Base-by-base conservation (phyloP, 2,329 filamentous ascomycete genomes). In the Zopfia rhizophila region DNA sequence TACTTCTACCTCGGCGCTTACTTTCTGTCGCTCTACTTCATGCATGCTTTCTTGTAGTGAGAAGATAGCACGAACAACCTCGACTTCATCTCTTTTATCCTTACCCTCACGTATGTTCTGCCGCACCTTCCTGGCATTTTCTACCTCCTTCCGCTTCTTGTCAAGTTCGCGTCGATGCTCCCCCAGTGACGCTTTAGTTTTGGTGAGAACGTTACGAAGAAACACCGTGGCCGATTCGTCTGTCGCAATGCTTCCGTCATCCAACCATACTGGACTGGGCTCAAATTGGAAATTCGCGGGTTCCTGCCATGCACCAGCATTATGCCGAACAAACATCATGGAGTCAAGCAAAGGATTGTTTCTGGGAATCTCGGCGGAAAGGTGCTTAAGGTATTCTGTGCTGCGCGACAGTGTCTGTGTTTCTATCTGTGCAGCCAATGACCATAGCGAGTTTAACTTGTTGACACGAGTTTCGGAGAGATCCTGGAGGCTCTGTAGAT, bases 271-370 rank as follows among this genome's bases (percentile, higher is more conserved):
- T 0, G 94, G 93, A 68, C 92, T 96, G 1, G 94, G 89, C 71
- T 99, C 94, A 61, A 99, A 99, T 8, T 77, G 78, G 72, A 94
- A 89, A 72, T 97, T 88, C 1, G 82, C 64, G 1, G 94, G 94
- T 65, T 97, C 93, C 63, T 91, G 86, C 81, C 90, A 96, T 38
- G 82, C 76, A 17, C 84, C 83, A 59, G 89, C 85, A 65, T 99
- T 99, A 76, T 99, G 94, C 51, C 89, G 87, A 45, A 96, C 86
- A 72, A 97, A 99, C 94, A 99, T 99, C 81, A 96, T 90, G 14
- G 91, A 96, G 72, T 99, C 95, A 28, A 99, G 82, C 32, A 88
- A 82, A 7, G 94, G 94, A 51, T 89, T 82, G 68, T 99, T 99
- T 46, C 93, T 84, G 10, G 88, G 83, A 37, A 99, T 94, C 66